A percentile compares a stretch with the other conserved stretches of the same genome.
Conservation (phyloP, 495 filamentous ascomycete genomes). For the Daldinia caldariorum region DNA sequence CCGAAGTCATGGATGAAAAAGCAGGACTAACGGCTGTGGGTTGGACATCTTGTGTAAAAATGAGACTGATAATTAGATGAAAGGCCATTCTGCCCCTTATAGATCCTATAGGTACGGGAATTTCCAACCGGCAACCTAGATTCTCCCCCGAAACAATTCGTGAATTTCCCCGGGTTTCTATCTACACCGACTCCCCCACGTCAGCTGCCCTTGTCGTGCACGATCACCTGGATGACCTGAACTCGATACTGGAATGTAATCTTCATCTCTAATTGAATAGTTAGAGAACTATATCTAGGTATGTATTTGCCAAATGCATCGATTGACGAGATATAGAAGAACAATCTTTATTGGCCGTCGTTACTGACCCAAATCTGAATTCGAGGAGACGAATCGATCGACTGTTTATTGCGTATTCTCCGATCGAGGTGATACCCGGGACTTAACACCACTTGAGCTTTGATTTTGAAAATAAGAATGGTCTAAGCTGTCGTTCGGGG, state of each 20-base stretch:
- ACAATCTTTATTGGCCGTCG: not conserved
- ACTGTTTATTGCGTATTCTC: not conserved
- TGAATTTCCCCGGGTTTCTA: conserved; percentile 6
- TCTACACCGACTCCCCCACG: not conserved
- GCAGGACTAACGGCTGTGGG: too few relatives aligned
- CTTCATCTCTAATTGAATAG: conserved; percentile 25
- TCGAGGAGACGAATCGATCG: not conserved
- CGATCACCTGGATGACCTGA: conserved; percentile 12
- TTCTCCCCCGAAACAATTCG: not conserved
- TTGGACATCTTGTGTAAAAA: not conserved
- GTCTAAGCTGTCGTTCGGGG: not conserved
- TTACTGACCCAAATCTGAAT: not conserved
- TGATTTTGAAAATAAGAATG: not conserved
- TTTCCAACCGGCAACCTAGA: too few relatives aligned
- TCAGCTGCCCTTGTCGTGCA: conserved; percentile 5
- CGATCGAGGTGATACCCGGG: not conserved
- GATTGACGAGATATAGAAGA: too few relatives aligned
- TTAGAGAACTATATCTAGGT: conserved; percentile 4
- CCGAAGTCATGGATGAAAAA: too few relatives aligned
- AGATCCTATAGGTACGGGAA: too few relatives aligned
- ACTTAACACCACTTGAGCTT: not conserved
- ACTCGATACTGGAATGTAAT: conserved; percentile 46
- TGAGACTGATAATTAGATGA: too few relatives aligned
- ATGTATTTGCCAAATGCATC: not conserved
- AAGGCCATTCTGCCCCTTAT: too few relatives aligned